phyloP scores from a whole-genome alignment of 192 early-diverging fungal genomes.

The Coemansia aciculifera region DNA sequence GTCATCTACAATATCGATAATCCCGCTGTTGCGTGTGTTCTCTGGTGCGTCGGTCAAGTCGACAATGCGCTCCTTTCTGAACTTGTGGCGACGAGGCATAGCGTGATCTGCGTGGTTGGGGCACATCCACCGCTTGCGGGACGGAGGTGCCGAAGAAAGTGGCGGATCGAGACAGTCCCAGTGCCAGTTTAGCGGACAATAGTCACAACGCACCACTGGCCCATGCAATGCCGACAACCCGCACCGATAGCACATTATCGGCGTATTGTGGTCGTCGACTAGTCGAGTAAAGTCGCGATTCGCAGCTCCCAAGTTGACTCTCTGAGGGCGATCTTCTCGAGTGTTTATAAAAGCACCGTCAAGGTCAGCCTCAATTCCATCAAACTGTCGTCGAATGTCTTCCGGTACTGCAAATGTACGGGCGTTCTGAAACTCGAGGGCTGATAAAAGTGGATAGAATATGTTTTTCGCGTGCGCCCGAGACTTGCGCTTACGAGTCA shows the following conservation, averaged over 20 bases:
- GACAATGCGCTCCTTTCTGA: constrained; percentile 48
- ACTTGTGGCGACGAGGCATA: constrained; percentile 40
- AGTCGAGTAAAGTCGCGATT: constrained; percentile 48
- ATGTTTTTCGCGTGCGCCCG: constrained; percentile 45
- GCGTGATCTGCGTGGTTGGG: constrained; percentile 54
- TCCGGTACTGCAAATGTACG: constrained; percentile 47
- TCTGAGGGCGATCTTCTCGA: constrained; percentile 34
- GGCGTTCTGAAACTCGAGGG: constrained; percentile 42
- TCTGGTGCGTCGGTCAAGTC: constrained; percentile 35
- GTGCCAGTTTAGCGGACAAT: constrained; percentile 54
- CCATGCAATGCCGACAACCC: constrained; percentile 47
- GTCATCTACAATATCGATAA: constrained; percentile 49
- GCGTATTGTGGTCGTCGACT: constrained; percentile 37
- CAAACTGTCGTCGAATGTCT: constrained; percentile 50
- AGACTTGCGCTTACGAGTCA: constrained; percentile 39
- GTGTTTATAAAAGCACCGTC: constrained; percentile 45
- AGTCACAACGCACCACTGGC: constrained; percentile 46
- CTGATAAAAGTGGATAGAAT: constrained; percentile 43
- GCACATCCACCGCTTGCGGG: constrained; percentile 52
- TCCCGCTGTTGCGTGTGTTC: constrained; percentile 38
- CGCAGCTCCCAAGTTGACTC: constrained; percentile 20
- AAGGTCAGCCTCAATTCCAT: constrained; percentile 42
- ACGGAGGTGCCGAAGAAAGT: constrained; percentile 41
- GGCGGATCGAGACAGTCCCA: constrained; percentile 56
- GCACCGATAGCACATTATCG: constrained; percentile 51